Percentiles rank a stretch among this genome's conserved stretches.
Evolutionary conservation across 106 monocot genomes (phyloP).

Genomic region (Dendrobium catenatum): DNA sequence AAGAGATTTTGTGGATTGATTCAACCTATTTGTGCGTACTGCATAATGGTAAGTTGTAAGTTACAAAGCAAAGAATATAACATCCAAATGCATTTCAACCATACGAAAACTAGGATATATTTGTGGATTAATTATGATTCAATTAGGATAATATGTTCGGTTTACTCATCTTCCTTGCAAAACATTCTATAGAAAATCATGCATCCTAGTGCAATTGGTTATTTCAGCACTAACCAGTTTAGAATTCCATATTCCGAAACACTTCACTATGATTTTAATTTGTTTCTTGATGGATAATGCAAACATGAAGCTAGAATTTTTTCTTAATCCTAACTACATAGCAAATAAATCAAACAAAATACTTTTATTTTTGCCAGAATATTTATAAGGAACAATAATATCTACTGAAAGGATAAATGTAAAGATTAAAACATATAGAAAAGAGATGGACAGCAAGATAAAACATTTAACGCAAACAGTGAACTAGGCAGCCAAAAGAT

Average conservation of each 20-base stretch:
- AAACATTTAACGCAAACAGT: not conserved
- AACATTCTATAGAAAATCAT: not conserved
- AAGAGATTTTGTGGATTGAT: too few relatives aligned
- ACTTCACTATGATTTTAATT: not conserved
- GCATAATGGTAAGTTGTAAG: not conserved
- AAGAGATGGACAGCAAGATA: not conserved
- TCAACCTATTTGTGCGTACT: too few relatives aligned
- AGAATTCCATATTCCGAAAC: not conserved
- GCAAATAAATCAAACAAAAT: not conserved
- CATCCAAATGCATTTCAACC: not conserved
- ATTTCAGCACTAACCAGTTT: not conserved
- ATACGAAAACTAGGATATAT: not conserved
- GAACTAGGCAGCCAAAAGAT: not conserved
- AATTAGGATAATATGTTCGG: not conserved
- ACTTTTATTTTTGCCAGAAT: not conserved
- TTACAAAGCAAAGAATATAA: not conserved
- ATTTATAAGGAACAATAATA: not conserved
- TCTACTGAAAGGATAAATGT: not conserved
- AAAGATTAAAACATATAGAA: not conserved
- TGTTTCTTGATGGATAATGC: not conserved
- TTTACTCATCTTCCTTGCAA: not conserved
- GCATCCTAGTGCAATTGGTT: not conserved
- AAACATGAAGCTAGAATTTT: not conserved
- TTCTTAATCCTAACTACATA: not conserved
- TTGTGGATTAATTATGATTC: not conserved